A percentile compares a stretch with the other conserved stretches of the same genome.
Evolutionary conservation across 2,329 filamentous ascomycete species (phyloP).

Genomic region (Pyrenophora graminea): DNA sequence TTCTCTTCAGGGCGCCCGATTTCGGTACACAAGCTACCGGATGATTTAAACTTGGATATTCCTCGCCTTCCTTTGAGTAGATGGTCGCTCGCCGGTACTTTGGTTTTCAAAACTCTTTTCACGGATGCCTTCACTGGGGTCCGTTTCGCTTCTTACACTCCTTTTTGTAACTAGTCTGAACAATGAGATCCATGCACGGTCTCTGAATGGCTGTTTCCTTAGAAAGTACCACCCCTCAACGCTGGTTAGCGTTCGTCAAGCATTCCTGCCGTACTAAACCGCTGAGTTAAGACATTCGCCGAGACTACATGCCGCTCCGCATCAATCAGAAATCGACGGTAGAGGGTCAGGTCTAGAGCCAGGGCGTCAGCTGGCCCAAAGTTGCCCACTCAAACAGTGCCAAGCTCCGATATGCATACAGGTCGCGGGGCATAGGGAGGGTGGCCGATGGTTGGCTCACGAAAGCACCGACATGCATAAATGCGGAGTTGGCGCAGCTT

Average conservation of each 20-base stretch:
- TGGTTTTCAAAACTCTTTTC: conserved; percentile 7
- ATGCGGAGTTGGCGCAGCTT: conserved; percentile 10
- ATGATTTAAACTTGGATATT: not conserved
- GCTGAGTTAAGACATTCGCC: not conserved
- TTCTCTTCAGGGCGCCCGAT: conserved; percentile 7
- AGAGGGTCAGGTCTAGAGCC: not conserved
- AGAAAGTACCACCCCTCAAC: not conserved
- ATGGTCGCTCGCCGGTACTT: conserved; percentile 3
- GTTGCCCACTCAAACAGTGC: conserved; percentile 14
- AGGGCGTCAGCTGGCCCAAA: conserved; percentile 3
- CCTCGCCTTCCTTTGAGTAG: conserved; percentile 1
- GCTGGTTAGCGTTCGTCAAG: not conserved
- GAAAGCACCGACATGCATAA: conserved; percentile 12
- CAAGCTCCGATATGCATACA: conserved; percentile 4
- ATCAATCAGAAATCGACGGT: not conserved
- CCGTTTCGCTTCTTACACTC: conserved; percentile 26
- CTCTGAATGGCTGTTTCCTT: not conserved
- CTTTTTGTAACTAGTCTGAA: conserved; percentile 16
- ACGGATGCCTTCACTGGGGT: conserved; percentile 4
- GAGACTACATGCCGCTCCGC: not conserved
- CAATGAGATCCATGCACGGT: conserved; percentile 3
- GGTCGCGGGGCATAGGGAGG: conserved; percentile 11
- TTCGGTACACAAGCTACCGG: not conserved
- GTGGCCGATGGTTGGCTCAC: conserved; percentile 13
- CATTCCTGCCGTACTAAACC: not conserved